A percentile compares a stretch with the other conserved stretches of the same genome.
phyloP scores from a whole-genome alignment of 805 yeast genomes.

The Lachancea waltii region DNA sequence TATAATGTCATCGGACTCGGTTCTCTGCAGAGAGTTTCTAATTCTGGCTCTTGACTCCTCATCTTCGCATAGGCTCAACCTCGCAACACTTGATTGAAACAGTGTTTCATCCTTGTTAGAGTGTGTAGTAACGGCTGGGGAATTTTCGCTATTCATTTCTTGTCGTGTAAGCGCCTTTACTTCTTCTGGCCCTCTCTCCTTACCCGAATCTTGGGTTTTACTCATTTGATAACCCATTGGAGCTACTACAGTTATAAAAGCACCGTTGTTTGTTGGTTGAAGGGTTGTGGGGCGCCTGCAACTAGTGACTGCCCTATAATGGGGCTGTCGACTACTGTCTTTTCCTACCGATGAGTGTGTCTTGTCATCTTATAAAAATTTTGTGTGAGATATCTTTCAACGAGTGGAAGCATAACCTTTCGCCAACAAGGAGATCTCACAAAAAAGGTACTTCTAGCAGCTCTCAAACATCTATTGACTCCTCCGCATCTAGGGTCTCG shows the following conservation, averaged over 20 bases:
- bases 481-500: background rate
- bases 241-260: too few species aligned
- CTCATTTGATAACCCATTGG: conserved; percentile 3
- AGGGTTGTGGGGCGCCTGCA: too few species aligned
- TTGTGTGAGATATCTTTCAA: background rate
- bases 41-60: conserved; percentile 12
- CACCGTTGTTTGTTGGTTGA: too few species aligned
- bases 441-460: too few species aligned
- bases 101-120: conserved; percentile 4
- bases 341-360: background rate
- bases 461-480: background rate
- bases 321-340: too few species aligned
- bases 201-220: too few species aligned
- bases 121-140: background rate
- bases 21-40: conserved; percentile 6
- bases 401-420: background rate
- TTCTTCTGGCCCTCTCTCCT: too few species aligned
- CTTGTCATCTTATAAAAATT: background rate
- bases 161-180: too few species aligned
- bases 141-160: too few species aligned
- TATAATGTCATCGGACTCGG: conserved; percentile 1
- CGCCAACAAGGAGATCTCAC: too few species aligned
- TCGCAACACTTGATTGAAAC: conserved; percentile 19
- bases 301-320: too few species aligned
- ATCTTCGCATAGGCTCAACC: conserved; percentile 23